These are phyloP conservation scores for Microcyclospora tardicrescens DNA, from an alignment of 2,329 filamentous ascomycete species.

Conservation along the genomic window DNA sequence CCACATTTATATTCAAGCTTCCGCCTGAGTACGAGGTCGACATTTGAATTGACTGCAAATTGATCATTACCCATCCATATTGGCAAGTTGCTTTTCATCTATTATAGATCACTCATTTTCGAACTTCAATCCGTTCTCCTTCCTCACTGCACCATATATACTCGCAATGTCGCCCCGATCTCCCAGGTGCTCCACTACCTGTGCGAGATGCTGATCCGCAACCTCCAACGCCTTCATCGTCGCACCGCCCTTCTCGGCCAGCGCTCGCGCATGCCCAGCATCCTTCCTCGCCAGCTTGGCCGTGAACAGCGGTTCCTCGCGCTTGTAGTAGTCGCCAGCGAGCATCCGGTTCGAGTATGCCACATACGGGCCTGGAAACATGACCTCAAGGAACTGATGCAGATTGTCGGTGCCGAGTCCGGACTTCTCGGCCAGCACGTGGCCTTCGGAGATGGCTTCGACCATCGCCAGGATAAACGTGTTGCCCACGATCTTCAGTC, in stretches of 20 bases:
- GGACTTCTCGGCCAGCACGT: slow-evolving; percentile 66
- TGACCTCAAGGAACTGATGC: slow-evolving; percentile 55
- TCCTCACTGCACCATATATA: slow-evolving; percentile 68
- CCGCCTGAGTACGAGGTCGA: too few relatives aligned
- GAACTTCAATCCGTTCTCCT: slow-evolving; percentile 61
- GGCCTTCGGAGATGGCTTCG: slow-evolving; percentile 63
- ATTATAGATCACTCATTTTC: slow-evolving; percentile 35
- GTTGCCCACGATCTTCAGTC: slow-evolving; percentile 75
- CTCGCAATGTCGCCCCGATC: slow-evolving; percentile 64
- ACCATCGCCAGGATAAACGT: slow-evolving; percentile 76
- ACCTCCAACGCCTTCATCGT: slow-evolving; percentile 53
- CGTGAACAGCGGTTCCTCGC: slow-evolving; percentile 66
- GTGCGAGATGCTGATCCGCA: slow-evolving; percentile 50
- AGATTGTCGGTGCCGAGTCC: slow-evolving; percentile 60
- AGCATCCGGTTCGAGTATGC: slow-evolving; percentile 65
- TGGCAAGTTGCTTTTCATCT: too few relatives aligned
- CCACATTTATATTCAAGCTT: too few relatives aligned
- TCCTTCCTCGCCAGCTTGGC: slow-evolving; percentile 78
- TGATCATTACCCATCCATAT: too few relatives aligned
- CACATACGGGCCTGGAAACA: slow-evolving; percentile 65
- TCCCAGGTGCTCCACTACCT: slow-evolving; percentile 57
- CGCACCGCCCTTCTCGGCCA: slow-evolving; percentile 52
- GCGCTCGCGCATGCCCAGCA: slow-evolving; percentile 54
- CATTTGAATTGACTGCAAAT: too few relatives aligned
- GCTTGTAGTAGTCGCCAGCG: slow-evolving; percentile 61